Evolutionary conservation across 1,139 yeast species (phyloP), one percentile per base, ranked within the genome.

Genomic region (Magnusiomyces fungicola): DNA sequence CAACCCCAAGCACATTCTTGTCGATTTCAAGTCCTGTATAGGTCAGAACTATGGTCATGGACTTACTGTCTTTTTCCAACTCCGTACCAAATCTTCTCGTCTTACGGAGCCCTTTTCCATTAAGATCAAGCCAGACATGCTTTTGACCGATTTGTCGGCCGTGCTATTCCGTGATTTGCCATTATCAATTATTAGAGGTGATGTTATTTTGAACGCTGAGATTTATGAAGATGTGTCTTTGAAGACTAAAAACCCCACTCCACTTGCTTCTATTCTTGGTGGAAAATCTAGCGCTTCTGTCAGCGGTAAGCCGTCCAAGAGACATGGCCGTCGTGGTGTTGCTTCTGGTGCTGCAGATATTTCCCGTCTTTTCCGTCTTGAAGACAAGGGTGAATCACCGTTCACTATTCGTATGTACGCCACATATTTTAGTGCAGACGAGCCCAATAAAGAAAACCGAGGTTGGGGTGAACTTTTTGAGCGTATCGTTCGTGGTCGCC

Each of bases 401-500:
- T 85, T 87, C 63, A 74, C 79, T 3, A 78, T 88, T 56, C 80
- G 83, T 59, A 69, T 88, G 61, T 88, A 76, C 62, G 85, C 92
- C 6, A 83, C 94, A 0, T 81, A 77, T 59, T 73, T 75, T 53
- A 72, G 70, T 52, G 50, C 60, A 44, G 55, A 59, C 49, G 59
- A 58, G 45, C 57, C 60, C n/a, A 55, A 49, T 40, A 59, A 64
- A 43, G 66, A 63, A 46, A 83, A 83, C 64, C 76, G 80, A 54
- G 96, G 96, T 47, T 88, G 96, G 96, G 96, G 96, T 67, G 94
- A 83, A 57, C 69, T 85, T 47, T 79, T 84, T 32, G 90, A 87
- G 59, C 73, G 95, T 61, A 83, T 88, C 56, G 82, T 88, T 56
- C 66, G 79, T 25, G 95, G 95, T 32, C 78, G 94, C 1, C 78